These are phyloP conservation scores for Termitomyces bulborhizus DNA, from an alignment of 768 basidiomycete species.

Conservation along the genomic window DNA sequence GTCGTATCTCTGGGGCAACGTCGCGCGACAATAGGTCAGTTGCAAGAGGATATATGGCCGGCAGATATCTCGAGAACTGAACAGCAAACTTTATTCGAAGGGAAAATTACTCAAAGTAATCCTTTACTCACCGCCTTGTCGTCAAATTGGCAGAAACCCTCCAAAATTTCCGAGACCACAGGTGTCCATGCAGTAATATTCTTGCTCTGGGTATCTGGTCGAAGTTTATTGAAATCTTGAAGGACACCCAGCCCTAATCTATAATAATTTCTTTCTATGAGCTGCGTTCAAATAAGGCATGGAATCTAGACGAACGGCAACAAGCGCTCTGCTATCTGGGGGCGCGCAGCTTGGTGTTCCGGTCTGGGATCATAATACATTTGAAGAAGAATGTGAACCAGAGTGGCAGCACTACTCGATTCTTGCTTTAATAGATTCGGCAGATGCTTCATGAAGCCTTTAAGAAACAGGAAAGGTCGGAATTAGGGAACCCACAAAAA, in stretches of 20 bases:
- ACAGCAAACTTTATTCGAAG: not conserved
- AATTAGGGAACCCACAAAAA: not conserved
- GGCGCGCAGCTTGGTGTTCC: slow-evolving; percentile 79
- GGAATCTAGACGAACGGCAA: slow-evolving; percentile 48
- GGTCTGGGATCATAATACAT: slow-evolving; percentile 94
- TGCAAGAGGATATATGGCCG: slow-evolving; percentile 85
- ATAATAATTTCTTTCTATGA: slow-evolving; percentile 5
- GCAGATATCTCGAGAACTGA: slow-evolving; percentile 84
- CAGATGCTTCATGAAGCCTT: slow-evolving; percentile 99
- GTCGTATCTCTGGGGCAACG: slow-evolving; percentile 74
- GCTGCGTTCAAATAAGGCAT: not conserved
- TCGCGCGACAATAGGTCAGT: slow-evolving; percentile 84
- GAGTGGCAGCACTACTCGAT: slow-evolving; percentile 91
- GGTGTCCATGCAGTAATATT: slow-evolving; percentile 98
- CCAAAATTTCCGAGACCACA: slow-evolving; percentile 92
- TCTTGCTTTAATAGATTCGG: slow-evolving; percentile 98
- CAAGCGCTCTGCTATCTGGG: slow-evolving; percentile 70
- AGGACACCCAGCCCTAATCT: slow-evolving; percentile 87
- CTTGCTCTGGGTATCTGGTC: slow-evolving; percentile 86
- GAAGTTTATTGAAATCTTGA: slow-evolving; percentile 86
- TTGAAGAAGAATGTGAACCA: slow-evolving; percentile 84
- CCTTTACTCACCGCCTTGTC: slow-evolving; percentile 72
- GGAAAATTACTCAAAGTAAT: not conserved
- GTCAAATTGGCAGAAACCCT: slow-evolving; percentile 87
- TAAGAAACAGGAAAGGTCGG: not conserved